phyloP scores from a whole-genome alignment of 177 flowering plant species.

The Telopea speciosissima region DNA sequence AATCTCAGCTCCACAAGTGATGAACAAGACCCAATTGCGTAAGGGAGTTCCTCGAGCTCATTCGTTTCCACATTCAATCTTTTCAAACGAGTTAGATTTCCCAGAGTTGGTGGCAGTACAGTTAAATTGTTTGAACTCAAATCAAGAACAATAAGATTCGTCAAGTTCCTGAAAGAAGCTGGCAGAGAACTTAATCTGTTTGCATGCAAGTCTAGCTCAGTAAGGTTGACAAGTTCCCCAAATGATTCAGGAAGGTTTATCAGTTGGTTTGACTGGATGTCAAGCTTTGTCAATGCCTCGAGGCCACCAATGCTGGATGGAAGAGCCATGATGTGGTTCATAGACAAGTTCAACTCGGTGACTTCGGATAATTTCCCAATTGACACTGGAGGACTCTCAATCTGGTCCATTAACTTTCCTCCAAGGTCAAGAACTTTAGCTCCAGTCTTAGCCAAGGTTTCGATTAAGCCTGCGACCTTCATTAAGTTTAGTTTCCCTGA shows the following conservation, averaged over 20 bases:
- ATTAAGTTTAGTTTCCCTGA: slow-evolving; percentile 44
- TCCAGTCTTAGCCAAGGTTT: slow-evolving; percentile 38
- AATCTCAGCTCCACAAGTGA: slow-evolving; percentile 46
- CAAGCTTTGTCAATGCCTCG: slow-evolving; percentile 45
- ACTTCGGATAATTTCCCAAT: slow-evolving; percentile 51
- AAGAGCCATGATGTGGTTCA: slow-evolving; percentile 60
- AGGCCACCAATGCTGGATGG: slow-evolving; percentile 46
- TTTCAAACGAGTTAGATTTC: slow-evolving; percentile 36
- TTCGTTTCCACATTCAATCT: slow-evolving; percentile 46
- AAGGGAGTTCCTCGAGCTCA: slow-evolving; percentile 59
- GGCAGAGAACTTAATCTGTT: slow-evolving; percentile 50
- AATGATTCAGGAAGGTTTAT: slow-evolving; percentile 56
- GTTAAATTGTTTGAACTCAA: slow-evolving; percentile 44
- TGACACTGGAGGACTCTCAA: slow-evolving; percentile 68
- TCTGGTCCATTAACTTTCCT: slow-evolving; percentile 56
- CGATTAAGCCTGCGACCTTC: slow-evolving; percentile 57
- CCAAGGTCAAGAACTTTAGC: slow-evolving; percentile 44
- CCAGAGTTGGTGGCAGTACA: slow-evolving; percentile 44
- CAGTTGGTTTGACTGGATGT: slow-evolving; percentile 59
- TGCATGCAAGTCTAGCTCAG: slow-evolving; percentile 46
- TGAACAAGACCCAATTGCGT: slow-evolving; percentile 51
- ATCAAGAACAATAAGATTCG: slow-evolving; percentile 39
- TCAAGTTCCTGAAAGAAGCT: slow-evolving; percentile 41
- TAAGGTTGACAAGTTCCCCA: slow-evolving; percentile 42
- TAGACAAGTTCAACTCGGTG: slow-evolving; percentile 45